Percentiles rank a stretch among this genome's conserved stretches.
Conservation (phyloP, 2,329 filamentous ascomycete genomes). For the Amylocarpus encephaloides region DNA sequence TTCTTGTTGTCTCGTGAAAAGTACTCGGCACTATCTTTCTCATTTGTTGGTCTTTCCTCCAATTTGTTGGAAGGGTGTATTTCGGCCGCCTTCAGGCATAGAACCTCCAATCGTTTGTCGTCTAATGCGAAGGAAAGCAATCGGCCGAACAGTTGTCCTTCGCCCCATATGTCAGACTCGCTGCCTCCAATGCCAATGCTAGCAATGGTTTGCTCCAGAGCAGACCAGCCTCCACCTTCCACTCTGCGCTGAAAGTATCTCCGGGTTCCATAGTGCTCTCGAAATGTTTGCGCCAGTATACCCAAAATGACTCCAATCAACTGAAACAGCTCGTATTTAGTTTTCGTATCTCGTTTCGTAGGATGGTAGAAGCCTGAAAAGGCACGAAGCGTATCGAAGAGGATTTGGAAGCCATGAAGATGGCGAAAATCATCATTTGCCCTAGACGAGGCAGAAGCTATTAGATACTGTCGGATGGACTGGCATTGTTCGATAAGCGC, state of each 20-base stretch:
- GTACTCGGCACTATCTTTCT: slow-evolving; percentile 3
- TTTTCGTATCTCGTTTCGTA: slow-evolving; percentile 51
- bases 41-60: slow-evolving; percentile 15
- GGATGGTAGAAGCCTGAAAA: slow-evolving; percentile 73
- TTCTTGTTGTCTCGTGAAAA: slow-evolving; percentile 6
- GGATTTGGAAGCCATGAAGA: slow-evolving; percentile 67
- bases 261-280: slow-evolving; percentile 76
- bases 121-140: slow-evolving; percentile 76
- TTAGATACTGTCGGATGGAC: slow-evolving; percentile 27
- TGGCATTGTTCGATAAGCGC: slow-evolving; percentile 29
- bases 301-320: slow-evolving; percentile 66
- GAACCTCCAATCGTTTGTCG: slow-evolving; percentile 63
- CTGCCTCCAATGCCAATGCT: slow-evolving; percentile 59
- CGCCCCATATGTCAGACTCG: slow-evolving; percentile 62
- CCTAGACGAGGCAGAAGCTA: slow-evolving; percentile 40
- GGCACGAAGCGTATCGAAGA: slow-evolving; percentile 62
- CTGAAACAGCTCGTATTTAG: slow-evolving; percentile 60
- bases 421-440: slow-evolving; percentile 78
- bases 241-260: slow-evolving; percentile 77
- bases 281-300: slow-evolving; percentile 60
- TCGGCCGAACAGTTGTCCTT: slow-evolving; percentile 72
- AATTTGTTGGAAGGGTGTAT: slow-evolving; percentile 31
- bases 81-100: slow-evolving; percentile 49
- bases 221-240: slow-evolving; percentile 70
- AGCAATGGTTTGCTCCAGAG: slow-evolving; percentile 65